Evolutionary conservation across 2,329 filamentous ascomycete species (phyloP).

Genomic region (Bipolaris oryzae): DNA sequence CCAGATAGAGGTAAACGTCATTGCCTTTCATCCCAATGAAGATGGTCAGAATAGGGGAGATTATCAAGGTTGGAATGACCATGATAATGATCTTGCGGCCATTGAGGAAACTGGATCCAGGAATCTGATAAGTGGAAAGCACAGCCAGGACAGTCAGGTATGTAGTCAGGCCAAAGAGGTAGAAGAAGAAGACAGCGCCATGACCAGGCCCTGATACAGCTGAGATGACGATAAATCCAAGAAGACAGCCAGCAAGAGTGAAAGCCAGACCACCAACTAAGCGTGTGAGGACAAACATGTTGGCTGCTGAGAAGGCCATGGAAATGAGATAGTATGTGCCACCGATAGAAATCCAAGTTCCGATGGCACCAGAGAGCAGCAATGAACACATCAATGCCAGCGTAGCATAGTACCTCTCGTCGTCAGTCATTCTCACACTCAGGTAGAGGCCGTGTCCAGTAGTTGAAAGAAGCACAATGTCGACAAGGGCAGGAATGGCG

Average conservation of each 20-base stretch:
- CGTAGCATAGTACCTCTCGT: conserved; percentile 60
- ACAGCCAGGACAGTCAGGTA: conserved; percentile 65
- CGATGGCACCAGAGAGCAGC: conserved; percentile 64
- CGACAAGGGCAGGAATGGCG: conserved; percentile 66
- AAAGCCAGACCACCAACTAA: conserved; percentile 59
- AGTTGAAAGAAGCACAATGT: conserved; percentile 64
- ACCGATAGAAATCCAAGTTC: conserved; percentile 67
- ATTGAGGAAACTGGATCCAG: conserved; percentile 62
- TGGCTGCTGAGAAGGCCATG: conserved; percentile 62
- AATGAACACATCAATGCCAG: conserved; percentile 65
- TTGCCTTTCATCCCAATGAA: conserved; percentile 57
- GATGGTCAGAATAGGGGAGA: conserved; percentile 63
- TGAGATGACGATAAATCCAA: conserved; percentile 59
- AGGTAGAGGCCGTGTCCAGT: conserved; percentile 67
- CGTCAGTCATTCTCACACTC: conserved; percentile 60
- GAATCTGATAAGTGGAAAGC: conserved; percentile 54
- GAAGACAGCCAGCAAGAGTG: conserved; percentile 58
- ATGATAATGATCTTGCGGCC: conserved; percentile 62
- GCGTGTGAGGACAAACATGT: conserved; percentile 61
- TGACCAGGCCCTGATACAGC: conserved; percentile 50
- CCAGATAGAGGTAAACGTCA: conserved; percentile 63
- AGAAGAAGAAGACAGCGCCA: conserved; percentile 65
- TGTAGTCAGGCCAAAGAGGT: conserved; percentile 62
- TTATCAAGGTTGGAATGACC: conserved; percentile 61
- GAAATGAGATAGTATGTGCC: conserved; percentile 67